A percentile compares a stretch with the other conserved stretches of the same genome.
phyloP scores from a whole-genome alignment of 2,329 filamentous ascomycete species.

The Ceratocystiopsis brevicomis region DNA sequence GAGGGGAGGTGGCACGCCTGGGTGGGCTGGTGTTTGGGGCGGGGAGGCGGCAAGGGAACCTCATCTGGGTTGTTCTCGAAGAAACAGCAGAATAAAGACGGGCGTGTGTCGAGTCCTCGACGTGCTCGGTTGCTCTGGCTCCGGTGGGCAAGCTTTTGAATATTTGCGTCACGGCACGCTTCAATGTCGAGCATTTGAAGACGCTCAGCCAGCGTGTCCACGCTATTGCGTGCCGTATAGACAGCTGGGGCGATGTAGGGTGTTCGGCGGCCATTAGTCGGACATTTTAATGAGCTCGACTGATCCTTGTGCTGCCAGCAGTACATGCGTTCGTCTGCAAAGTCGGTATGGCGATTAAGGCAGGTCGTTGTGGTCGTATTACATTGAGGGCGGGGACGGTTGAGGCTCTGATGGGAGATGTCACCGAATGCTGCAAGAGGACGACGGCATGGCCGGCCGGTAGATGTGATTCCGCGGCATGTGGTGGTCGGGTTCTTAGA shows the following conservation, averaged over 20 bases:
- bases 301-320: constrained; percentile 96
- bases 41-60: constrained; percentile 18
- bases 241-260: too few species aligned
- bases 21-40: constrained; percentile 28
- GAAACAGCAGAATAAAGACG: constrained; percentile 27
- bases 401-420: constrained; percentile 19
- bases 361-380: too few species aligned
- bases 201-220: constrained; percentile 71
- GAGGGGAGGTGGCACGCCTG: constrained; percentile 13
- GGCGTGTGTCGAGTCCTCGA: too few species aligned
- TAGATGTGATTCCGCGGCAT: constrained; percentile 70
- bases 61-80: constrained; percentile 30
- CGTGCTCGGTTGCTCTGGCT: too few species aligned
- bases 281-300: constrained; percentile 22
- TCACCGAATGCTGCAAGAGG: constrained; percentile 25
- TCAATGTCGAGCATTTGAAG: constrained; percentile 18
- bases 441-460: constrained; percentile 68
- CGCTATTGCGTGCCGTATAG: constrained; percentile 41
- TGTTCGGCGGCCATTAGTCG: too few species aligned
- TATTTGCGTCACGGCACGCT: too few species aligned
- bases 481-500: constrained; percentile 69
- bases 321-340: constrained; percentile 41
- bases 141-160: too few species aligned
- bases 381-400: constrained; percentile 23
- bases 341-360: too few species aligned